Base-by-base conservation (phyloP, 2,329 filamentous ascomycete species). In the Didymella sp. region DNA sequence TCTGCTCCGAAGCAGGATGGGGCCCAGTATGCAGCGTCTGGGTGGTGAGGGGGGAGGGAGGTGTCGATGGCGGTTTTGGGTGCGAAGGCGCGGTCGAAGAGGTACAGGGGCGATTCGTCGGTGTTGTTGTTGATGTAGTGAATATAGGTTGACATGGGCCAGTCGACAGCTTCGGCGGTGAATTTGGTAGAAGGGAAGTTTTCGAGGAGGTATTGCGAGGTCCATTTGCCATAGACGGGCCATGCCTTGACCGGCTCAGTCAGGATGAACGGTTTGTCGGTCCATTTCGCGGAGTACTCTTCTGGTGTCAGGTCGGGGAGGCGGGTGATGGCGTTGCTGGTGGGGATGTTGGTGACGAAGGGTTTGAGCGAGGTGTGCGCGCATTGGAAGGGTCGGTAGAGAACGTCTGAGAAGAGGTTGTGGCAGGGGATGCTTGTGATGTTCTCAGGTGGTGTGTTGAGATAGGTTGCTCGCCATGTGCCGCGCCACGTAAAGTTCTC, bases 151-250 rank as follows among this genome's bases (percentile, higher is more conserved):
- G 82, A 80, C 60, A 96, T 84, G 0, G 88, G 86, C 94, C 94
- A 98, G 77, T 97, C 92, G 5, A 98, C 93, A 0, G 92, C 90
- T 81, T 98, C 95, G 9, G 94, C 94, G 37, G 92, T 87, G 76
- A 98, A 97, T 47, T 85, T 82, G 2, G 89, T 83, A 46, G 87
- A 77, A 0, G 82, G 80, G 72, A 92, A 92, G 58, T 81, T 79
- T n/a, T 80, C 68, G 0, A 89, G 79, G 1, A 98, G 81, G 9
- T 77, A 77, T n/a, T 89, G 82, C 11, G 89, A 83, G 3, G 85
- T 88, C 94, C 94, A 98, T 25, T 84, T 79, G 33, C 82, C 81
- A 75, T 85, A 92, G 1, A 89, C 87, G 1, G 91, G 90, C 94
- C 95, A 98, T 59, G 85, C 74, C 69, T 87, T 89, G 58, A 97